Percentiles rank a stretch among this genome's conserved stretches.
Conservation (phyloP, 208 protist species). For the Trypanosoma caninum region DNA sequence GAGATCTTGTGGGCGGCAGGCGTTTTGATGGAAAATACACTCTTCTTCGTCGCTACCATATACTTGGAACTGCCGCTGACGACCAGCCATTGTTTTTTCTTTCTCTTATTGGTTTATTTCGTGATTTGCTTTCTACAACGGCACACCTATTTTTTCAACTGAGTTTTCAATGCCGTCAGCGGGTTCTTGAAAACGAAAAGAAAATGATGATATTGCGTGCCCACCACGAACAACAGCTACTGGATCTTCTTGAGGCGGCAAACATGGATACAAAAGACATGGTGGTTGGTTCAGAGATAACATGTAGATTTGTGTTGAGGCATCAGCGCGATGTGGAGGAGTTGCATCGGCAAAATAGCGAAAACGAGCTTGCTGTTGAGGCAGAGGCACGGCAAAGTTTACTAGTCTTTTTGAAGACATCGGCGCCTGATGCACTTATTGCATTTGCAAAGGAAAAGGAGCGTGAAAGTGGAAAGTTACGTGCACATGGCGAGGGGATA, state of each 20-base stretch:
- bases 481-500: neutral
- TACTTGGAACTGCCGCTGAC: conserved; percentile 12
- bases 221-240: conserved; percentile 53
- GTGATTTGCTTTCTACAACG: conserved; percentile 40
- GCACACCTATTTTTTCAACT: conserved; percentile 61
- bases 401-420: conserved; percentile 43
- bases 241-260: conserved; percentile 51
- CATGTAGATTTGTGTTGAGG: conserved; percentile 48
- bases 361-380: conserved; percentile 32
- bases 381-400: conserved; percentile 36
- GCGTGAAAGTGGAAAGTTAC: conserved; percentile 2
- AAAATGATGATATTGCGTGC: conserved; percentile 34
- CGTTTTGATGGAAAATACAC: conserved; percentile 10
- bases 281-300: conserved; percentile 64
- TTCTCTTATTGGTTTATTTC: conserved; percentile 59
- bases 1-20: neutral
- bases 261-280: conserved; percentile 39
- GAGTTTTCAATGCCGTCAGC: conserved; percentile 36
- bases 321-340: conserved; percentile 59
- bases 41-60: conserved; percentile 16
- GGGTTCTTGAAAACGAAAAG: conserved; percentile 17
- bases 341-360: conserved; percentile 27
- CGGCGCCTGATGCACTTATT: conserved; percentile 53
- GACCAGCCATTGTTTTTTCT: conserved; percentile 55
- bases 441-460: conserved; percentile 10